Conservation (phyloP, 192 early-diverging fungal genomes). For the Paraglomus occultum region DNA sequence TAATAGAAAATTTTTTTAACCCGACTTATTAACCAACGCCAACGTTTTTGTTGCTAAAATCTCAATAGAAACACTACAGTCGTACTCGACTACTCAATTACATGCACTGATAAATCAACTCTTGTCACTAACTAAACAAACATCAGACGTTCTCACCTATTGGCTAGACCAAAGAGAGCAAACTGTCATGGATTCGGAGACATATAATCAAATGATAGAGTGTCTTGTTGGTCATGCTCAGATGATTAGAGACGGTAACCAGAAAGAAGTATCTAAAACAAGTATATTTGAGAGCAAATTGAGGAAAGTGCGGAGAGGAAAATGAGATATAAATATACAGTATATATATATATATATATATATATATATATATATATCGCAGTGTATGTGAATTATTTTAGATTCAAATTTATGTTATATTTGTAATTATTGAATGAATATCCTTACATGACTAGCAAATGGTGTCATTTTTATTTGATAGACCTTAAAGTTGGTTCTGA, state of each 20-base stretch:
- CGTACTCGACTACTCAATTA: conserved; percentile 49
- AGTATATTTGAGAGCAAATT: too few relatives aligned
- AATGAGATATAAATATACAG: too few relatives aligned
- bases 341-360: too few relatives aligned
- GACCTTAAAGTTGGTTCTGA: too few relatives aligned
- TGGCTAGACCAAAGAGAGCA: conserved; percentile 60
- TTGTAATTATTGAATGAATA: too few relatives aligned
- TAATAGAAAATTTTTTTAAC: background rate
- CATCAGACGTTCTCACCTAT: conserved; percentile 51
- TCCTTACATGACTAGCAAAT: too few relatives aligned
- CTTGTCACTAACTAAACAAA: conserved; percentile 47
- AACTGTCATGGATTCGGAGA: conserved; percentile 60
- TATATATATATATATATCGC: too few relatives aligned
- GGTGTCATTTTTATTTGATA: too few relatives aligned
- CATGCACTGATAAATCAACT: conserved; percentile 48
- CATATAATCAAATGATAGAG: conserved; percentile 59
- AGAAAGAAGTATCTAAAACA: too few relatives aligned
- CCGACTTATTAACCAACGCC: background rate
- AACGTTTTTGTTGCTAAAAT: background rate
- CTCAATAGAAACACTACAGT: conserved; percentile 46
- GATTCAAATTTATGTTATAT: too few relatives aligned
- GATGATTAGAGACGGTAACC: conserved; percentile 39
- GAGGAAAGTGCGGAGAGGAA: too few relatives aligned
- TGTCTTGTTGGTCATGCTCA: conserved; percentile 59
- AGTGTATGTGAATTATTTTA: too few relatives aligned